Percentiles rank a stretch among this genome's conserved stretches.
Conservation (phyloP, 1,284 basidiomycete species). For the Ceratobasidium sp. region DNA sequence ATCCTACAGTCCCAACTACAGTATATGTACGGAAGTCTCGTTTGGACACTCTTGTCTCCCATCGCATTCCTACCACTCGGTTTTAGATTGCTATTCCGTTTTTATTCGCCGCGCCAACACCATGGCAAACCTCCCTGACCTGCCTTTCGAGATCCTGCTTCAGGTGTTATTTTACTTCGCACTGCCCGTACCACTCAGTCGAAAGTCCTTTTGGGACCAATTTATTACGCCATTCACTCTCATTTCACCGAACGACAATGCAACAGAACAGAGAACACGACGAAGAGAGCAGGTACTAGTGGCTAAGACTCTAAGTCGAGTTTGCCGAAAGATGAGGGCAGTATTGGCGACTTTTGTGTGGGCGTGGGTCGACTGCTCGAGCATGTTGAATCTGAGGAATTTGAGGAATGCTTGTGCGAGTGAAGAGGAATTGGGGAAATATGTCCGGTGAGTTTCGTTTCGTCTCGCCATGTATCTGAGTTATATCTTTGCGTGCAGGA, state of each 20-base stretch:
- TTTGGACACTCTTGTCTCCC: too few species aligned
- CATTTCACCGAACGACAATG: background rate
- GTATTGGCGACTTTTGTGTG: background rate
- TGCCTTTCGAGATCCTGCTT: conserved; percentile 1
- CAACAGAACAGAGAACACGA: background rate
- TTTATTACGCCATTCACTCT: background rate
- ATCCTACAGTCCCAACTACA: too few species aligned
- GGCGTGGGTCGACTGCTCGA: background rate
- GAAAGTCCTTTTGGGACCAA: background rate
- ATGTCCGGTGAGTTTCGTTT: background rate
- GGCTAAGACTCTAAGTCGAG: background rate
- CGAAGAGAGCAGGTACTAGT: background rate
- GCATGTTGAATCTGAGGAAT: background rate
- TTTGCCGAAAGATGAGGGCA: background rate
- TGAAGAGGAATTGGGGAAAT: background rate
- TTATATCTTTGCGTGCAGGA: too few species aligned
- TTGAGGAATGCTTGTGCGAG: background rate
- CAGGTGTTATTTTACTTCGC: background rate
- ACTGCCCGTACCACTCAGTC: background rate
- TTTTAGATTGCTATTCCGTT: too few species aligned
- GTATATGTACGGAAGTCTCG: too few species aligned
- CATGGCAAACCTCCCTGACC: conserved; percentile 4
- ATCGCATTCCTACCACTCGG: too few species aligned
- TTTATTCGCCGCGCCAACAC: too few species aligned
- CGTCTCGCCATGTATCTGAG: too few species aligned